Conservation (phyloP, 2,329 filamentous ascomycete species). For the Penicillium sp. region DNA sequence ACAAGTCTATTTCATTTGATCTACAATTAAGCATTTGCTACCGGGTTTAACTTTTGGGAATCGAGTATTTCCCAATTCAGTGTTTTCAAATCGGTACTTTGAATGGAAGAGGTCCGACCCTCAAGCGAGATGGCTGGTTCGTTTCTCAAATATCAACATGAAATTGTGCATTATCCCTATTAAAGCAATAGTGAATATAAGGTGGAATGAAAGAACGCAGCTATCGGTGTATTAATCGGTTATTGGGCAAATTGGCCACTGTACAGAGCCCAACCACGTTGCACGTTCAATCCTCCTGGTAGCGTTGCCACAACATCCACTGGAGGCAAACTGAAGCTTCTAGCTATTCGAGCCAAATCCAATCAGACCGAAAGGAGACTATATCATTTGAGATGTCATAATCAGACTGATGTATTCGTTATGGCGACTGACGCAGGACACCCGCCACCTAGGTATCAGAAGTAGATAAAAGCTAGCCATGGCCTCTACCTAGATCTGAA, state of each 20-base stretch:
- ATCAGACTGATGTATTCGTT: neutral
- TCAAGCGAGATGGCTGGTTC: too few relatives aligned
- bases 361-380: neutral
- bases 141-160: too few relatives aligned
- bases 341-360: neutral
- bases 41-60: too few relatives aligned
- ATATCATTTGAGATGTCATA: neutral
- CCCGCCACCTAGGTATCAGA: neutral
- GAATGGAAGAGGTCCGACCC: too few relatives aligned
- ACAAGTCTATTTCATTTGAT: too few relatives aligned
- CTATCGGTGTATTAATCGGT: neutral
- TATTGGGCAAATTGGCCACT: neutral
- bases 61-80: too few relatives aligned
- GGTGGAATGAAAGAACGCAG: neutral
- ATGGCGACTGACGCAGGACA: neutral
- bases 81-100: too few relatives aligned
- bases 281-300: neutral
- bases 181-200: neutral
- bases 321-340: neutral
- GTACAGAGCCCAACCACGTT: neutral
- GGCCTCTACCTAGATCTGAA: neutral
- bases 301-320: neutral
- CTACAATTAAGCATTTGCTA: too few relatives aligned
- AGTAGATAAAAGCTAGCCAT: neutral
- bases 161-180: too few relatives aligned